A percentile compares a stretch with the other conserved stretches of the same genome.
These are phyloP conservation scores for Acer saccharum DNA, from an alignment of 345 rosid species.

Conservation along the genomic window DNA sequence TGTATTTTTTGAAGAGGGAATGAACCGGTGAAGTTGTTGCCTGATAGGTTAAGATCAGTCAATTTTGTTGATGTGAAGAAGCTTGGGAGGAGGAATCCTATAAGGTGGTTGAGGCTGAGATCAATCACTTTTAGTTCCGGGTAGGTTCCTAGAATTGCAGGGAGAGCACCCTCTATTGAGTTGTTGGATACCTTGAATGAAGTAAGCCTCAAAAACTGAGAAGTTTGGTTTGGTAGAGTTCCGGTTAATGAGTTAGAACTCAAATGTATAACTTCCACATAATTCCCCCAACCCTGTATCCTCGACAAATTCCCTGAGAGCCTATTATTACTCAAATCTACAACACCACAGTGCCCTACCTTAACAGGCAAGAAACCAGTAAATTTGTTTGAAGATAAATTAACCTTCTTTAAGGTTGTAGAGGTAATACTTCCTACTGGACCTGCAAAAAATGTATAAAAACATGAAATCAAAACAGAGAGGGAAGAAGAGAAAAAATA, in stretches of 20 bases:
- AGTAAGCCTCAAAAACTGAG: conserved; percentile 73
- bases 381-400: conserved; percentile 73
- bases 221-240: conserved; percentile 61
- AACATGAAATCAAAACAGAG: background rate
- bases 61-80: conserved; percentile 58
- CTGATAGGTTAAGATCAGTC: conserved; percentile 65
- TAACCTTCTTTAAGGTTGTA: conserved; percentile 69
- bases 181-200: conserved; percentile 63
- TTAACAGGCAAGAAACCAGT: conserved; percentile 66
- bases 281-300: conserved; percentile 79
- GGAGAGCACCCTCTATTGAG: conserved; percentile 66
- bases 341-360: conserved; percentile 64
- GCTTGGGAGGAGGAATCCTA: conserved; percentile 55
- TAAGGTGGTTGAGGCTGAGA: conserved; percentile 70
- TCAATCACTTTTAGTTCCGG: conserved; percentile 65
- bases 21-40: conserved; percentile 74
- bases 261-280: conserved; percentile 66
- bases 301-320: conserved; percentile 76
- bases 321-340: conserved; percentile 75
- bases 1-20: conserved; percentile 53
- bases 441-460: conserved; percentile 49
- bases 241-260: conserved; percentile 77
- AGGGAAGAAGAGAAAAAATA: background rate
- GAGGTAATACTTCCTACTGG: conserved; percentile 75
- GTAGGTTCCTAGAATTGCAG: conserved; percentile 58